phyloP scores from a whole-genome alignment of 306 rosid species.

The Biancaea sappan region DNA sequence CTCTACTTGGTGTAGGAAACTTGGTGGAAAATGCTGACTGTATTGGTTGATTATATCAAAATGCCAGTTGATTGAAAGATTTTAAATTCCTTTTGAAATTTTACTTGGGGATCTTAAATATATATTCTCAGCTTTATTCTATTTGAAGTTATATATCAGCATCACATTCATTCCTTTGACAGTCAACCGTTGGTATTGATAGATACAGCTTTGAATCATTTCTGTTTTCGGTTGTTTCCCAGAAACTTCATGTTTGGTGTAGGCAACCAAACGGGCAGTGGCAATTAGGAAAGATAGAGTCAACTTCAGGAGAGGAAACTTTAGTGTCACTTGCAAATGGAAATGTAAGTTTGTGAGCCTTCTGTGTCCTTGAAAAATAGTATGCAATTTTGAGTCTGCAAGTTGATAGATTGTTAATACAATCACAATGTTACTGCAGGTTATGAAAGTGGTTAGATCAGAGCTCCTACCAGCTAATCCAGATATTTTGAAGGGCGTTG shows the following conservation, averaged over 20 bases:
- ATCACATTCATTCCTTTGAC: slow-evolving; percentile 22
- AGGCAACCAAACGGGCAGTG: slow-evolving; percentile 66
- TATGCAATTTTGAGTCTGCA: slow-evolving; percentile 23
- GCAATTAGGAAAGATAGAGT: slow-evolving; percentile 66
- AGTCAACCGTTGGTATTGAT: slow-evolving; percentile 8
- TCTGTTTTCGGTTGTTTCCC: slow-evolving; percentile 37
- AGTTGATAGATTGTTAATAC: slow-evolving; percentile 37
- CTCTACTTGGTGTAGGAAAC: slow-evolving; percentile 50
- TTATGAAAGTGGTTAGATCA: slow-evolving; percentile 57
- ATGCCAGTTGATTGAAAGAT: not conserved
- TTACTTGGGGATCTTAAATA: not conserved
- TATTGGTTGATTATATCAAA: slow-evolving; percentile 1
- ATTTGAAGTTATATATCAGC: slow-evolving; percentile 22
- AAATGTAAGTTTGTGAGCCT: slow-evolving; percentile 59
- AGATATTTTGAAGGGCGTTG: slow-evolving; percentile 67
- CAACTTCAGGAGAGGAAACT: slow-evolving; percentile 64
- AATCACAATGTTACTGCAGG: slow-evolving; percentile 53
- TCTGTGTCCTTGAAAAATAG: slow-evolving; percentile 24
- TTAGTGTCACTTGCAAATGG: slow-evolving; percentile 65
- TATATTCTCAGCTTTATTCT: slow-evolving; percentile 15
- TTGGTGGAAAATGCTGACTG: slow-evolving; percentile 40
- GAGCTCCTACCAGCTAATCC: slow-evolving; percentile 93
- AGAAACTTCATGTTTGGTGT: slow-evolving; percentile 96
- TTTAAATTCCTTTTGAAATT: not conserved
- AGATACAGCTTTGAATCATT: slow-evolving; percentile 22